A percentile compares a stretch with the other conserved stretches of the same genome.
Conservation (phyloP, 805 yeast species). For the Lipomyces anomalus region DNA sequence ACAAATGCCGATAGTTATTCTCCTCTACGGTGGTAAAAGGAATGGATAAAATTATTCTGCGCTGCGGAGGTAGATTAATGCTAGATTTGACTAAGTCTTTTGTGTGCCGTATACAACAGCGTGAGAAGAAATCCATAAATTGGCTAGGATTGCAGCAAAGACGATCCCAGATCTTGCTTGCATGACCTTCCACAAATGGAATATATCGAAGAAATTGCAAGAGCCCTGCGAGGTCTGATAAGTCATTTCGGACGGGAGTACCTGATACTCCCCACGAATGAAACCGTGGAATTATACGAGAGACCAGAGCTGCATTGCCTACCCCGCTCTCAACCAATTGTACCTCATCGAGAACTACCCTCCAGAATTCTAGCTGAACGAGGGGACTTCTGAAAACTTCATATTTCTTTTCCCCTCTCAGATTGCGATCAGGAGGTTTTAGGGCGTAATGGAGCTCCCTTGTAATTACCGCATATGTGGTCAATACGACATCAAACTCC, state of each 20-base stretch:
- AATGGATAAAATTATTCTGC: conserved; percentile 58
- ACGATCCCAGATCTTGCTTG: conserved; percentile 40
- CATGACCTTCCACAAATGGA: conserved; percentile 50
- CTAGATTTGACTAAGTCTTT: conserved; percentile 76
- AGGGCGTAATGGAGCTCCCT: conserved; percentile 77
- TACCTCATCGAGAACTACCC: conserved; percentile 88
- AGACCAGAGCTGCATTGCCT: conserved; percentile 73
- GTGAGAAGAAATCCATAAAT: conserved; percentile 48
- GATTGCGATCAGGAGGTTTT: conserved; percentile 48
- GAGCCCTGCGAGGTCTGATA: conserved; percentile 65
- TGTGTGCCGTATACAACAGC: conserved; percentile 69
- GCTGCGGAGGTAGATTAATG: conserved; percentile 72
- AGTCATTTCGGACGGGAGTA: conserved; percentile 69
- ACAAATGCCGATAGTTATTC: conserved; percentile 66
- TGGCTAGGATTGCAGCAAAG: conserved; percentile 36
- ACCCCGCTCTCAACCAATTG: conserved; percentile 79
- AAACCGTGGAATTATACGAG: conserved; percentile 69
- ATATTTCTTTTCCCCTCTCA: conserved; percentile 25
- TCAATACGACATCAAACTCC: conserved; percentile 69
- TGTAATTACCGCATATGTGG: conserved; percentile 68
- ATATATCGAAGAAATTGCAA: conserved; percentile 57
- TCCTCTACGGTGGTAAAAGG: conserved; percentile 81
- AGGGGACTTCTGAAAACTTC: conserved; percentile 53
- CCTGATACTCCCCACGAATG: conserved; percentile 99
- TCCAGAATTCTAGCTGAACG: conserved; percentile 76